Percentiles rank a stretch among this genome's conserved stretches.
Evolutionary conservation across 352 stramenopile genomes (phyloP).

Genomic region (Globisporangium abappressorium): DNA sequence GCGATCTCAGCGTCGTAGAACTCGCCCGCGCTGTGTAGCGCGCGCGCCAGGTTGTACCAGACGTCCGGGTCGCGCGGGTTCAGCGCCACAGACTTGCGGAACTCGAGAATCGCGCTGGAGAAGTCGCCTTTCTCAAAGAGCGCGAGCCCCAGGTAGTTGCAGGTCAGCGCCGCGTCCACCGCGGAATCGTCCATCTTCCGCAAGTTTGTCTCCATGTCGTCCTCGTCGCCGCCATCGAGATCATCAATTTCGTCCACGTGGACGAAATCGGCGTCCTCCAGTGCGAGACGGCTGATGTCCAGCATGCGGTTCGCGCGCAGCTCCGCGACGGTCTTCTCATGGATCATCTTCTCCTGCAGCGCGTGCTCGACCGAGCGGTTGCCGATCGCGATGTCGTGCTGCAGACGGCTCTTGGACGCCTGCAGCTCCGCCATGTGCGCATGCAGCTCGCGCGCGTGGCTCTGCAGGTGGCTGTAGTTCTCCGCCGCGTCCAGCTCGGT

Average conservation of each 20-base stretch:
- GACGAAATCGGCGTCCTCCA: conserved; percentile 30
- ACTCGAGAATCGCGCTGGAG: conserved; percentile 48
- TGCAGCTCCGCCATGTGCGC: conserved; percentile 61
- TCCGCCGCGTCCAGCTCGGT: conserved; percentile 58
- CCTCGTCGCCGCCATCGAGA: conserved; percentile 26
- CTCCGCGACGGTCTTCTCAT: conserved; percentile 36
- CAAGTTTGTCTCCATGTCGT: conserved; percentile 17
- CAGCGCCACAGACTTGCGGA: conserved; percentile 68
- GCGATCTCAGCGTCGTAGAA: conserved; percentile 68
- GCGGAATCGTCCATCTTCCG: conserved; percentile 44
- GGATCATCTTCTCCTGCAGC: conserved; percentile 30
- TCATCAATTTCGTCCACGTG: conserved; percentile 33
- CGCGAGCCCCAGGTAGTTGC: conserved; percentile 69
- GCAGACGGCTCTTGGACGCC: conserved; percentile 48
- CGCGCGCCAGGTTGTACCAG: conserved; percentile 74
- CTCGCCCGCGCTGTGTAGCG: conserved; percentile 53
- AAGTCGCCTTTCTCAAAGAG: conserved; percentile 69
- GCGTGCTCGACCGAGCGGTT: conserved; percentile 41
- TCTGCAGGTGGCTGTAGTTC: conserved; percentile 58
- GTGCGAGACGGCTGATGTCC: conserved; percentile 60
- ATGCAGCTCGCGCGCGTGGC: conserved; percentile 68
- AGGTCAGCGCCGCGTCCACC: conserved; percentile 63
- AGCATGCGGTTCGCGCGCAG: conserved; percentile 60
- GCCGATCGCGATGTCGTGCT: conserved; percentile 48
- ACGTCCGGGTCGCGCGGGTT: conserved; percentile 66